Percentiles rank a stretch among this genome's conserved stretches.
These are phyloP conservation scores for Blakeslea trispora DNA, from an alignment of 371 early-diverging fungal genomes.

Conservation along the genomic window DNA sequence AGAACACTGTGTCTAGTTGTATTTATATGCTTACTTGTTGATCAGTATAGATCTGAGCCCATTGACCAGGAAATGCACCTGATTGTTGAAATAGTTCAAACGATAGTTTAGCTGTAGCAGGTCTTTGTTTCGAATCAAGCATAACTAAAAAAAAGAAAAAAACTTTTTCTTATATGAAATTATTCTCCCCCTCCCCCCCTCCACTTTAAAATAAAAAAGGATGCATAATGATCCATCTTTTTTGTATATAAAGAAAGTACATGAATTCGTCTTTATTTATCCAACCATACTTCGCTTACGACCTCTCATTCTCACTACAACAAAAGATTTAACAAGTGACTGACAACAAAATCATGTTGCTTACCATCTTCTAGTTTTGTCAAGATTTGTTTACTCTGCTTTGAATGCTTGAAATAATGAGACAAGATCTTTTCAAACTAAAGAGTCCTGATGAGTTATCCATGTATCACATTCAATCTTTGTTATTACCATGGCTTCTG, in stretches of 20 bases:
- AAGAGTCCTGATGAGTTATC: conserved; percentile 6
- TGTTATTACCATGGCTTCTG: conserved; percentile 66
- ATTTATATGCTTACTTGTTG: too few relatives aligned
- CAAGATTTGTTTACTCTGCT: conserved; percentile 60
- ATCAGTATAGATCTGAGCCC: conserved; percentile 18
- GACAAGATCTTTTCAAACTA: conserved; percentile 78
- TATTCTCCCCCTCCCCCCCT: too few relatives aligned
- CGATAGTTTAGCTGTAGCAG: conserved; percentile 33
- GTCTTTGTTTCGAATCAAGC: conserved; percentile 3
- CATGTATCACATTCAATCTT: neutral
- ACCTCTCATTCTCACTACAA: conserved; percentile 82
- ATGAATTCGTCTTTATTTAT: conserved; percentile 31
- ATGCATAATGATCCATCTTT: too few relatives aligned
- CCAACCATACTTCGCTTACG: conserved; percentile 91
- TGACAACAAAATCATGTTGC: neutral
- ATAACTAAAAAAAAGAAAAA: conserved; percentile 3
- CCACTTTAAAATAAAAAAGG: too few relatives aligned
- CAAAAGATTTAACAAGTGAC: neutral
- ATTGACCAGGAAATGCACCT: conserved; percentile 19
- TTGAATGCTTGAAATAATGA: conserved; percentile 58
- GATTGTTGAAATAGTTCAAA: conserved; percentile 9
- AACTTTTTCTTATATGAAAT: too few relatives aligned
- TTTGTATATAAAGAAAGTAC: too few relatives aligned
- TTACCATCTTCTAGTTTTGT: conserved; percentile 86
- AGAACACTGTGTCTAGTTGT: too few relatives aligned